Conservation (phyloP, 345 rosid genomes). For the Kernera saxatilis region DNA sequence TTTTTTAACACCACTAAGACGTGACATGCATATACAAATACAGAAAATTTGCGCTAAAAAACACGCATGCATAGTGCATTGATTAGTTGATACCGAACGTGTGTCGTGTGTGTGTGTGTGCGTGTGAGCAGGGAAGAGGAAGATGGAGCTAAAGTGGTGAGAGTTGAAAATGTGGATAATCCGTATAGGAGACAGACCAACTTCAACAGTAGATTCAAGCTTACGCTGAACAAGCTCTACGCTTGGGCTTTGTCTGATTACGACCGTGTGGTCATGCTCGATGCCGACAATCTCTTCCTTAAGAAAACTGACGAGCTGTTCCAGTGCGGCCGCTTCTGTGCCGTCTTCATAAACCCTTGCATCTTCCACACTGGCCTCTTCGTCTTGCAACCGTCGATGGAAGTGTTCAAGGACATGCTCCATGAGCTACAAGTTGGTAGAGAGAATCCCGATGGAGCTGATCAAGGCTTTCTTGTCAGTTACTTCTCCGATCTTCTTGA, state of each 20-base stretch:
- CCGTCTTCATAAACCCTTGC: constrained; percentile 95
- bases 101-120: not conserved
- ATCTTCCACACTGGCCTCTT: constrained; percentile 98
- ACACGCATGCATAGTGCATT: not conserved
- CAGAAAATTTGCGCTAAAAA: not conserved
- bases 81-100: constrained; percentile 2
- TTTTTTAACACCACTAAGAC: not conserved
- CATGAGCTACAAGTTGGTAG: constrained; percentile 61
- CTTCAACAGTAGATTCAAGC: constrained; percentile 73
- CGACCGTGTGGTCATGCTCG: constrained; percentile 92
- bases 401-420: constrained; percentile 76
- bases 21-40: not conserved
- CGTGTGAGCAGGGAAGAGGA: constrained; percentile 57
- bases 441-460: constrained; percentile 88
- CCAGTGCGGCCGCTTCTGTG: constrained; percentile 95
- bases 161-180: constrained; percentile 82
- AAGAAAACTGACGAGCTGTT: constrained; percentile 83
- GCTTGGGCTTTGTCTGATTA: constrained; percentile 89
- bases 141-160: constrained; percentile 86
- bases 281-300: constrained; percentile 85
- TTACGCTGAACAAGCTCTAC: constrained; percentile 86
- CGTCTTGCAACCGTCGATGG: constrained; percentile 72
- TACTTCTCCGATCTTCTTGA: constrained; percentile 89
- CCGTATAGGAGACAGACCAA: constrained; percentile 62
- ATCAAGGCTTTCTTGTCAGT: constrained; percentile 84